Base-by-base conservation (phyloP, 2,329 filamentous ascomycete species). In the Aspergillus fijiensis region DNA sequence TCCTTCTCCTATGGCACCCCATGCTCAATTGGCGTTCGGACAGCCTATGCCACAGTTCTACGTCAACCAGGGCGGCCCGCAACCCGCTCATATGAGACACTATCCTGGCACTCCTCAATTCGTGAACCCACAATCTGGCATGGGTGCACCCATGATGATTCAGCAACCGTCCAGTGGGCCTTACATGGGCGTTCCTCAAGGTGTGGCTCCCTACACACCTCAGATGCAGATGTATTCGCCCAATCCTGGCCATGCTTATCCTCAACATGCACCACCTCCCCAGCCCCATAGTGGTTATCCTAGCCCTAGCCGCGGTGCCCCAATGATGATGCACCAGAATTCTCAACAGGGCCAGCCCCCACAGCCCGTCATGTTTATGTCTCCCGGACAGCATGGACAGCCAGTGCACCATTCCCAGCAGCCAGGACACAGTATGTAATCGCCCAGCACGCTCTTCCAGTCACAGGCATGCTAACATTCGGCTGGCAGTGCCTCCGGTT, bases 251-350 rank as follows among this genome's bases (percentile, higher is more conserved):
- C 83, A 92, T 85, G 82, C 88, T 76, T 86, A 87, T 64, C 82
- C 84, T 39, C 81, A 82, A 49, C 81, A 81, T 68, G 77, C 75
- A 21, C 76, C 81, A 63, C 79, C 79, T 45, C 79, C 79, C 47
- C 80, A 83, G 59, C 80, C 81, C 57, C 86, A 89, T 21, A 90
- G 85, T 49, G 91, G 92, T 16, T 96, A 91, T 71, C 90, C 92
- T n/a, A 97, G 94, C 72, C 94, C 94, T 1, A 88, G 91, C 59
- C 86, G 92, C 51, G 87, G 88, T 21, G 91, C 95, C 12, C 89
- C 91, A 2, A 92, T 96, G 88, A 98, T 98, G 94, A 90, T 89
- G 70, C 93, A 93, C 66, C 92, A 96, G 78, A 91, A 91, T 58
- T 97, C 93, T 29, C 94, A 97, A 71, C 93, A 96, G 74, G 92